phyloP scores from a whole-genome alignment of 148 eudicot species.

The Persicaria tinctoria region DNA sequence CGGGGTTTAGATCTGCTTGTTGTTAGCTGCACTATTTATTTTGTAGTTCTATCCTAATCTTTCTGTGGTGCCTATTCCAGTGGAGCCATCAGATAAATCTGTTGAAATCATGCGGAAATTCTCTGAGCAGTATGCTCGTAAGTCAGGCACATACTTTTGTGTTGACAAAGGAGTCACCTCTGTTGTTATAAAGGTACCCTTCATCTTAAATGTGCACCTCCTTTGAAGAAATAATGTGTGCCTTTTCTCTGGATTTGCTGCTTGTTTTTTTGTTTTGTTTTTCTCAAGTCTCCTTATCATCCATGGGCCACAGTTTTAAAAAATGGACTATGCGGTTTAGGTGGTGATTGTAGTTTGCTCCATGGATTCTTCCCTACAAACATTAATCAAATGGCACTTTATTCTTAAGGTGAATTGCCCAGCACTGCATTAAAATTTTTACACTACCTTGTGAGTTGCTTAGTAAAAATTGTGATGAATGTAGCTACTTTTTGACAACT shows the following conservation, averaged over 20 bases:
- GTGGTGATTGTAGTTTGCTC: background rate
- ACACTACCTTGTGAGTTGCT: background rate
- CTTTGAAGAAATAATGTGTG: background rate
- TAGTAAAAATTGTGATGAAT: background rate
- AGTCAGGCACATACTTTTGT: constrained; percentile 80
- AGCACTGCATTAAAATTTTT: background rate
- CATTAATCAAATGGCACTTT: background rate
- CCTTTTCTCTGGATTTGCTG: background rate
- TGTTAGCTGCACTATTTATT: background rate
- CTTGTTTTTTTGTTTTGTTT: background rate
- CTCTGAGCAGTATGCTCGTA: constrained; percentile 90
- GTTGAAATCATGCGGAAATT: constrained; percentile 94
- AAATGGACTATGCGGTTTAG: background rate
- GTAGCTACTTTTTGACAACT: background rate
- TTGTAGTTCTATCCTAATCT: background rate
- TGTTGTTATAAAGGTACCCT: constrained; percentile 85
- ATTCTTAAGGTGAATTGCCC: background rate
- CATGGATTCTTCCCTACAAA: background rate
- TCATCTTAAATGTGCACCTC: background rate
- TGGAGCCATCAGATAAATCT: constrained; percentile 79
- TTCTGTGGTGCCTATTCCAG: constrained; percentile 26
- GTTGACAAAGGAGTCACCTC: constrained; percentile 91
- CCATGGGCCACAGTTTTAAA: background rate
- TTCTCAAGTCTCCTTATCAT: background rate
- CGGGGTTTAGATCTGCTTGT: background rate